Conservation (phyloP, 176 grass and related monocot species). For the Musa itinerans region DNA sequence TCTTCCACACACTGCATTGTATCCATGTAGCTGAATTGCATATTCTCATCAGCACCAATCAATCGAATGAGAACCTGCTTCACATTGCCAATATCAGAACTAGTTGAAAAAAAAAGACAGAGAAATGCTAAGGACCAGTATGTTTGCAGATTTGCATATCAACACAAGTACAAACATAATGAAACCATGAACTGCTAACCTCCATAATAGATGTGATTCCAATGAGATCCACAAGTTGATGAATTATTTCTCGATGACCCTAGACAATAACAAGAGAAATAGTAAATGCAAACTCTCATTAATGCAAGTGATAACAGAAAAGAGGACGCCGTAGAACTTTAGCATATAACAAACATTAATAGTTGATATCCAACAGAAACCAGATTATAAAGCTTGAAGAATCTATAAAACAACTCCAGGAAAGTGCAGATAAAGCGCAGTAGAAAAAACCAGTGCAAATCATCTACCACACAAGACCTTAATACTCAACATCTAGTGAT, state of each 20-base stretch:
- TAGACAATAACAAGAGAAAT: conserved; percentile 40
- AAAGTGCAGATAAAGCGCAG: too few species aligned
- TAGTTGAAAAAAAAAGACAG: not conserved
- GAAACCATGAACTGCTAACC: conserved; percentile 32
- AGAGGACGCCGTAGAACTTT: not conserved
- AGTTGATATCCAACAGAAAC: not conserved
- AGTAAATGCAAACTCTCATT: conserved; percentile 8
- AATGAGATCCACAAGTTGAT: conserved; percentile 83
- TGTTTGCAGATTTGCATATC: too few species aligned
- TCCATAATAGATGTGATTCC: conserved; percentile 99
- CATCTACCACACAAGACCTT: not conserved
- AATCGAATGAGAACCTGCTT: conserved; percentile 75
- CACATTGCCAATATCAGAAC: conserved; percentile 22
- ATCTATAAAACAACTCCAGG: too few species aligned
- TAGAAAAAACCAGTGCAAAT: too few species aligned
- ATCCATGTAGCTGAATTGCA: conserved; percentile 67
- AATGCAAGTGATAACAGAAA: conserved; percentile 12
- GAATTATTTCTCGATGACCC: conserved; percentile 71
- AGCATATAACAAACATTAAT: not conserved
- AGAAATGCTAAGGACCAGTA: not conserved
- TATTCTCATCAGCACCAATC: conserved; percentile 82
- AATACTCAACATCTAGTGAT: not conserved
- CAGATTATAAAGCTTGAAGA: not conserved
- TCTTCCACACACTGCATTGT: conserved; percentile 93
- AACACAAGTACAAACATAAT: not conserved